Conservation (phyloP, 2,329 filamentous ascomycete genomes). For the Talaromyces pinophilus region DNA sequence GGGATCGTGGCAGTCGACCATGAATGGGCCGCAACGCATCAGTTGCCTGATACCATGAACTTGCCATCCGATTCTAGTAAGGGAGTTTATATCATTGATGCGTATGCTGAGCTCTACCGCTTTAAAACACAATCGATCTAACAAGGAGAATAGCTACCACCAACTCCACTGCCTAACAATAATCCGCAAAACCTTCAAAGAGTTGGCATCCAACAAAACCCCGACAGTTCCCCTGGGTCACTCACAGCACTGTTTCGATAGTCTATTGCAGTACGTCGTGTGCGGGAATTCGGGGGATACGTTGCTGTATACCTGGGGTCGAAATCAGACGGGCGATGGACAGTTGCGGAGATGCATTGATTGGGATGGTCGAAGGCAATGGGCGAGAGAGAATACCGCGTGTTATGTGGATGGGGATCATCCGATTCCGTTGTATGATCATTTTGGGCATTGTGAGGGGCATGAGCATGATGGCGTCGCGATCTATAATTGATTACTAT, state of each 20-base stretch:
- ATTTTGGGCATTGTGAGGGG: slow-evolving; percentile 30
- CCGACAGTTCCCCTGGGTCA: slow-evolving; percentile 19
- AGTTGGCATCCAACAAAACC: slow-evolving; percentile 10
- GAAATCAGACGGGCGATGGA: slow-evolving; percentile 24
- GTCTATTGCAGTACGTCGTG: slow-evolving; percentile 25
- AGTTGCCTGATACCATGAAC: slow-evolving; percentile 29
- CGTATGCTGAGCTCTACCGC: not conserved
- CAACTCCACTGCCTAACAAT: slow-evolving; percentile 27
- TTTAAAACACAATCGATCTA: not conserved
- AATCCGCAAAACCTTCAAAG: slow-evolving; percentile 25
- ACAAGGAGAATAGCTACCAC: slow-evolving; percentile 23
- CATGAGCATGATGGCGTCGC: not conserved
- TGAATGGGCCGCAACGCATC: slow-evolving; percentile 26
- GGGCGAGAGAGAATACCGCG: slow-evolving; percentile 29
- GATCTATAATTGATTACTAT: not conserved
- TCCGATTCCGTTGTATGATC: slow-evolving; percentile 21
- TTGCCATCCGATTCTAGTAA: slow-evolving; percentile 25
- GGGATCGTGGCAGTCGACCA: slow-evolving; percentile 33
- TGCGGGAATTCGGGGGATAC: slow-evolving; percentile 24
- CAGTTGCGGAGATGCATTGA: slow-evolving; percentile 24
- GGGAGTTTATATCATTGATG: slow-evolving; percentile 27
- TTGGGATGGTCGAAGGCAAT: slow-evolving; percentile 26
- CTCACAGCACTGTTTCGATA: slow-evolving; percentile 26
- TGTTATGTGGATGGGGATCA: slow-evolving; percentile 30
- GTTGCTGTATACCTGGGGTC: slow-evolving; percentile 22